phyloP scores from a whole-genome alignment of 2,329 filamentous ascomycete species.

The Aspergillus eucalypticola region DNA sequence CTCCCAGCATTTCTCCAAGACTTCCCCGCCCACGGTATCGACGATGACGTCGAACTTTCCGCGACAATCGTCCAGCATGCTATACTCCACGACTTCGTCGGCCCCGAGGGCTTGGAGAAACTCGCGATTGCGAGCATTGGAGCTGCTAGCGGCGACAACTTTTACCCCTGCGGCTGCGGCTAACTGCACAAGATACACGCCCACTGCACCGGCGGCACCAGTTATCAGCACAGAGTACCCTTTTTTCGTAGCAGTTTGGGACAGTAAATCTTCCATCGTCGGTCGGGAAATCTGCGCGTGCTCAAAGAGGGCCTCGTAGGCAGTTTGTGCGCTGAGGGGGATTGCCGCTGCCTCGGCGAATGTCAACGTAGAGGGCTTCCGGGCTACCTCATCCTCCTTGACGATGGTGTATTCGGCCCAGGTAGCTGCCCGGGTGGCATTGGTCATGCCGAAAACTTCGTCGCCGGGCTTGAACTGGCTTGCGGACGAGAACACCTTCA shows the following conservation, averaged over 20 bases:
- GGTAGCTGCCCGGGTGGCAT: conserved; percentile 19
- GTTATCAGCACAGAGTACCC: conserved; percentile 35
- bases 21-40: conserved; percentile 30
- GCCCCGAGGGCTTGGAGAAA: conserved; percentile 40
- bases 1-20: conserved; percentile 24
- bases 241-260: background rate
- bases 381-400: conserved; percentile 16
- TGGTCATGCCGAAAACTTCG: conserved; percentile 31
- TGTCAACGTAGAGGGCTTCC: conserved; percentile 23
- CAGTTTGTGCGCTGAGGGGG: conserved; percentile 33
- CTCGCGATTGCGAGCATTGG: conserved; percentile 34
- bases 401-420: conserved; percentile 34
- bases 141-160: conserved; percentile 40
- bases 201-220: conserved; percentile 40
- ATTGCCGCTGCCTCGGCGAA: conserved; percentile 29
- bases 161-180: conserved; percentile 31
- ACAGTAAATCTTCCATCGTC: background rate
- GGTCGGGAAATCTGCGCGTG: conserved; percentile 19
- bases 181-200: conserved; percentile 42
- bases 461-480: conserved; percentile 19
- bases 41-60: conserved; percentile 27
- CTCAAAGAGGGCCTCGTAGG: conserved; percentile 35
- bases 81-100: conserved; percentile 43
- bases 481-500: too few species aligned
- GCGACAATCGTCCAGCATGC: conserved; percentile 4